Percentiles rank a stretch among this genome's conserved stretches.
Conservation (phyloP, 108 stramenopile species). For the Nannochloropsis salina region DNA sequence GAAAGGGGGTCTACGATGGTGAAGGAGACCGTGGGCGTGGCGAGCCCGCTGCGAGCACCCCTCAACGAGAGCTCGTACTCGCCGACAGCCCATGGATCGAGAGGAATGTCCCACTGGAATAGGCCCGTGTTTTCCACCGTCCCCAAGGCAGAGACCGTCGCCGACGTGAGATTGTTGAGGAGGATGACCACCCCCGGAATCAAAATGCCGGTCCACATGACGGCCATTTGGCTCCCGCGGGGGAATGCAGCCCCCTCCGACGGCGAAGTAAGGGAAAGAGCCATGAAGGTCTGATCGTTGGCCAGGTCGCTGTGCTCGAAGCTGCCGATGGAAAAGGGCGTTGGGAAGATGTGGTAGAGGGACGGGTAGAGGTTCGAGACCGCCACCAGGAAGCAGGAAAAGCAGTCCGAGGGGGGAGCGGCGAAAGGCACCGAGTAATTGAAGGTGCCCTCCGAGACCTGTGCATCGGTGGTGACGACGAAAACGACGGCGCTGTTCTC, state of each 20-base stretch:
- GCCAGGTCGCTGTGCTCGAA: neutral
- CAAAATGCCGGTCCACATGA: neutral
- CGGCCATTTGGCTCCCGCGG: neutral
- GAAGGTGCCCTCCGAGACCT: neutral
- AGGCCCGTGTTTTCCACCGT: neutral
- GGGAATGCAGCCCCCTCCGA: neutral
- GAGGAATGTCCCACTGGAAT: neutral
- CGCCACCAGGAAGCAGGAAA: neutral
- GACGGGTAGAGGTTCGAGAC: neutral
- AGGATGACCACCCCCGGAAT: neutral
- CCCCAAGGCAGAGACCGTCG: neutral
- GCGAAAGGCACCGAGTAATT: neutral
- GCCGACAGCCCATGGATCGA: conserved; percentile 2
- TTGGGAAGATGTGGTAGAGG: neutral
- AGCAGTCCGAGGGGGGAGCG: neutral
- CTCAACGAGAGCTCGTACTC: neutral
- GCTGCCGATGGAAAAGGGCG: conserved; percentile 11
- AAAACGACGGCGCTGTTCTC: neutral
- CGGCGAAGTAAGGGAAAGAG: neutral
- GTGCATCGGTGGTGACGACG: neutral
- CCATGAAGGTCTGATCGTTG: neutral
- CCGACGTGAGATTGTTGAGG: neutral
- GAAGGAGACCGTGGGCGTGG: neutral
- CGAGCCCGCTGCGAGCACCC: neutral
- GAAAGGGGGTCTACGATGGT: neutral